Base-by-base conservation (phyloP, 305 asterid species). In the Salvia sclarea region DNA sequence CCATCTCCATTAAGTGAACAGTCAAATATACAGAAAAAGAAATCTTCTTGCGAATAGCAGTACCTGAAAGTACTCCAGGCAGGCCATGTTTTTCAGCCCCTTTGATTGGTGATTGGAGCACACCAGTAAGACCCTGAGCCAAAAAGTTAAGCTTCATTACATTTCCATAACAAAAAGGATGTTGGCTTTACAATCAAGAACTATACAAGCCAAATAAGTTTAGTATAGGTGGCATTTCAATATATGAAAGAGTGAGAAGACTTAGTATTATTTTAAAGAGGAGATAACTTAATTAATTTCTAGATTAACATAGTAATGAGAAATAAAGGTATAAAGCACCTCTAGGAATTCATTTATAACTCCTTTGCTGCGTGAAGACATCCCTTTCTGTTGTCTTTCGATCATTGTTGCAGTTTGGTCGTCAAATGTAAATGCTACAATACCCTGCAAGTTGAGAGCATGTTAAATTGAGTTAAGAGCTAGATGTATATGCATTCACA, bases 1-100 rank as follows among this genome's bases (percentile, higher is more conserved):
- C 60, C 20, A 44, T 30, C 44, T 41, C 25, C 16, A 22, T 59
- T 58, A 56, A 66, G 33, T 16, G 31, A 50, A 38, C 5, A 21
- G 11, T 74, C 3, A 8, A 60, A 53, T 30, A 30, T 37, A 24
- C 25, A 73, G 10, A 16, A 16, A 13, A 66, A 12, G 8, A 47
- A 67, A 10, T 17, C 14, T 53, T 31, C 31, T 40, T 61, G 52
- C 54, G 49, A 66, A 60, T 55, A 70, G 50, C 64, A 58, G 59
- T 84, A 91, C 97, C 99, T 72, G 98, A 91, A 57, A 94, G 81
- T 60, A 91, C 91, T 77, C 99, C 99, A 16, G 99, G 99, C 47
- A 94, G 83, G 44, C 99, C 99, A 78, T 91, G 97, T 50, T 84
- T 91, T 79, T 91, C 98, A 65, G 98, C 99, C 71, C 99, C 99